Conservation (phyloP, 768 basidiomycete genomes). For the Lyophyllum semitale region DNA sequence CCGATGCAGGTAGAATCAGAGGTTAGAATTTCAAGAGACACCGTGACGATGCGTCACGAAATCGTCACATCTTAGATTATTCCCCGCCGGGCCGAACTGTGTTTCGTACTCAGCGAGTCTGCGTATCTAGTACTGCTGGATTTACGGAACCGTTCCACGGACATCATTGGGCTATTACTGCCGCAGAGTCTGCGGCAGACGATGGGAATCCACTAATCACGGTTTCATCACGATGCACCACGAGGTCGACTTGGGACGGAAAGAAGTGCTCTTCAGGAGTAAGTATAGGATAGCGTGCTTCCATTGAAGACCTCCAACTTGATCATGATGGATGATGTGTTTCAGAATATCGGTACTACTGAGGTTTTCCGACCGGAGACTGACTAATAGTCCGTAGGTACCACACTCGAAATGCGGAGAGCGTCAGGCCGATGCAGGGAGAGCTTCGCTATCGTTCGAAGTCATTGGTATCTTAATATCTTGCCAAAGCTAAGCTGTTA, state of each 20-base stretch:
- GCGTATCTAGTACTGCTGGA: too few species aligned
- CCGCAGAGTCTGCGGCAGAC: too few species aligned
- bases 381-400: not conserved
- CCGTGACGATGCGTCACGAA: not conserved
- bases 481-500: too few species aligned
- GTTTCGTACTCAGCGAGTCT: too few species aligned
- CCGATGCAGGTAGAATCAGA: not conserved
- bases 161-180: too few species aligned
- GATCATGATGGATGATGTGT: not conserved
- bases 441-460: too few species aligned
- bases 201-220: not conserved
- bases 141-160: too few species aligned
- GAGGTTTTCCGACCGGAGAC: not conserved
- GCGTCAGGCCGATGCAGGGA: too few species aligned
- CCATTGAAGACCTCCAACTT: not conserved
- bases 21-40: not conserved
- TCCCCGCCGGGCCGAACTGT: too few species aligned
- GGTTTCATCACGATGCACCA: not conserved
- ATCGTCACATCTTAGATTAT: not conserved
- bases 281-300: not conserved
- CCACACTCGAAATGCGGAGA: not conserved
- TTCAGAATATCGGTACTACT: not conserved
- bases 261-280: not conserved
- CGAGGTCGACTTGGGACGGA: not conserved
- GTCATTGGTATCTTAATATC: too few species aligned